These are phyloP conservation scores for Neopestalotiopsis rosae DNA, from an alignment of 2,329 filamentous ascomycete genomes.

Conservation along the genomic window DNA sequence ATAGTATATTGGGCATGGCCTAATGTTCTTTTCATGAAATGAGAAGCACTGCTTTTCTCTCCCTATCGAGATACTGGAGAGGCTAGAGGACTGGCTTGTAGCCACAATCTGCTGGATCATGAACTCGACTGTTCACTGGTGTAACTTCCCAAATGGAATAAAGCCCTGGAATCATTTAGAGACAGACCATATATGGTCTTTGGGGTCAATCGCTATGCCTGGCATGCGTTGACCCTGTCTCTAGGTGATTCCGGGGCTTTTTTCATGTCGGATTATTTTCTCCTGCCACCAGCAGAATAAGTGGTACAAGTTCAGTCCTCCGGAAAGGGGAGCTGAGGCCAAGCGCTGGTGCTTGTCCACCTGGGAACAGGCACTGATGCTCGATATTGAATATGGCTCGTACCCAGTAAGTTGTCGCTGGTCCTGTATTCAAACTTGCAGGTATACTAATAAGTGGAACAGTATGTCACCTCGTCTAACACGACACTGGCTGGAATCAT, in stretches of 20 bases:
- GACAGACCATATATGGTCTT: conserved; percentile 7
- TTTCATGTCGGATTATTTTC: conserved; percentile 15
- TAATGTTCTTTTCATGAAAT: background rate
- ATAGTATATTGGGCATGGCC: background rate
- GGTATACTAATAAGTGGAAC: conserved; percentile 26
- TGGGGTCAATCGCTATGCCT: conserved; percentile 8
- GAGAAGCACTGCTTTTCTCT: background rate
- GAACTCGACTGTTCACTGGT: background rate
- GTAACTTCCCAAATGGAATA: background rate
- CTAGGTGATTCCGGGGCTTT: conserved; percentile 14
- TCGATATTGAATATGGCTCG: conserved; percentile 64
- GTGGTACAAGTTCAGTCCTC: conserved; percentile 3
- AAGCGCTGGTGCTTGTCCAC: conserved; percentile 25
- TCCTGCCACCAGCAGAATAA: background rate
- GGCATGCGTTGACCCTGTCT: conserved; percentile 11
- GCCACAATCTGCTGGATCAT: background rate
- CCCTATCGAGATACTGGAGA: background rate
- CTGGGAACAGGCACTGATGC: conserved; percentile 60
- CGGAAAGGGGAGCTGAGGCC: background rate
- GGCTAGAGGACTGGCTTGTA: conserved; percentile 4
- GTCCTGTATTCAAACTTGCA: conserved; percentile 5
- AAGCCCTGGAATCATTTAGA: conserved; percentile 14
- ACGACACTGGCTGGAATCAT: conserved; percentile 64
- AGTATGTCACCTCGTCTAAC: conserved; percentile 59
- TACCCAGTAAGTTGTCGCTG: conserved; percentile 49